Conservation (phyloP, 495 filamentous ascomycete species). For the Penicillium waksmanii region DNA sequence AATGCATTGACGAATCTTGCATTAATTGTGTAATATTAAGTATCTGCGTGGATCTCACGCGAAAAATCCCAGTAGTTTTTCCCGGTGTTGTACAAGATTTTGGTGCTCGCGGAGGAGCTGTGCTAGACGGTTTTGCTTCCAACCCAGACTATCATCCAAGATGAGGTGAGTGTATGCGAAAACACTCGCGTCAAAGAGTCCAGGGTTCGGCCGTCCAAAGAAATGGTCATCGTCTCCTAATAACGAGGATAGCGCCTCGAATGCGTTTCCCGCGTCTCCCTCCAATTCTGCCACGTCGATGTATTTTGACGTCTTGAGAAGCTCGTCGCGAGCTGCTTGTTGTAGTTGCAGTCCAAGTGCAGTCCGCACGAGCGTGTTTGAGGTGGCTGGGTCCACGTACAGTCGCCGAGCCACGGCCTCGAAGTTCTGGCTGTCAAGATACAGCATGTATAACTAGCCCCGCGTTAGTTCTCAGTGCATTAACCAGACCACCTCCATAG, state of each 20-base stretch:
- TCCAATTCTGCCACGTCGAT: constrained; percentile 69
- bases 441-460: constrained; percentile 73
- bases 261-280: constrained; percentile 68
- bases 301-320: constrained; percentile 63
- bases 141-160: constrained; percentile 61
- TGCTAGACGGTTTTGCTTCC: constrained; percentile 54
- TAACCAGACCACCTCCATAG: not conserved
- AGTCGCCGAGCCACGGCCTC: constrained; percentile 62
- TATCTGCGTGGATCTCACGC: constrained; percentile 1
- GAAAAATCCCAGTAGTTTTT: constrained; percentile 49
- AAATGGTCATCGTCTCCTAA: constrained; percentile 70
- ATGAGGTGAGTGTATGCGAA: constrained; percentile 92
- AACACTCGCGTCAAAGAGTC: constrained; percentile 81
- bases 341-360: constrained; percentile 68
- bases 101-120: constrained; percentile 43
- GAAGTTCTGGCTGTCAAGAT: constrained; percentile 70
- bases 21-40: constrained; percentile 1
- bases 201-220: constrained; percentile 64
- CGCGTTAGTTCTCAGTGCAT: not conserved
- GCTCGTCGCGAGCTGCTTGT: constrained; percentile 69
- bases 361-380: constrained; percentile 62
- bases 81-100: constrained; percentile 60
- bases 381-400: constrained; percentile 69
- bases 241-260: constrained; percentile 72
- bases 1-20: constrained; percentile 31